A percentile compares a stretch with the other conserved stretches of the same genome.
Evolutionary conservation across 257 asterid genomes (phyloP).

Genomic region (Apocynum venetum): DNA sequence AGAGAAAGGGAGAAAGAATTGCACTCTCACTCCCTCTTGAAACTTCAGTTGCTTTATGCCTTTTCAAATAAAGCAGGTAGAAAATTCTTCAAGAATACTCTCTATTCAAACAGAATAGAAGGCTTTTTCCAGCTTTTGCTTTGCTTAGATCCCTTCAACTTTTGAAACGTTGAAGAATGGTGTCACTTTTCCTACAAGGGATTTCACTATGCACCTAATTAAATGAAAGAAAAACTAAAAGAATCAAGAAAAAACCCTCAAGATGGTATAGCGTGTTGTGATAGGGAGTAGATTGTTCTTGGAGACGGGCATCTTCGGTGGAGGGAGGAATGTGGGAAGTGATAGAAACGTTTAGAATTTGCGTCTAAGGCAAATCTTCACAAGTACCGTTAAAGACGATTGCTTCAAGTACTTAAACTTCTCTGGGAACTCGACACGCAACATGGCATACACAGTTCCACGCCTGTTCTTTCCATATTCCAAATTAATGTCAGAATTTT

Average conservation of each 20-base stretch:
- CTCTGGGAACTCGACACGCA: background rate
- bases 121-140: background rate
- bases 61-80: background rate
- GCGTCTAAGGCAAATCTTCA: background rate
- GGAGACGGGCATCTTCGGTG: too few species aligned
- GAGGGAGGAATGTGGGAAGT: background rate
- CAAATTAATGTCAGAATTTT: too few species aligned
- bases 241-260: background rate
- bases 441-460: background rate
- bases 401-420: background rate
- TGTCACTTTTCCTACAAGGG: background rate
- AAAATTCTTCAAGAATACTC: too few species aligned
- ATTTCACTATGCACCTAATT: background rate
- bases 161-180: conserved; percentile 18
- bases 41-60: background rate
- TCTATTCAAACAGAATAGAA: too few species aligned
- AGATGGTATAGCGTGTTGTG: too few species aligned
- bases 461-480: background rate
- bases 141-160: conserved; percentile 6
- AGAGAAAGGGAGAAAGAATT: background rate
- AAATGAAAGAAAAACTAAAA: background rate
- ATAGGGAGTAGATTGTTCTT: too few species aligned
- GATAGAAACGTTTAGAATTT: background rate
- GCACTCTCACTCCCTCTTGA: conserved; percentile 4
- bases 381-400: background rate